Evolutionary conservation across 1,284 basidiomycete species (phyloP).

Genomic region (Ganoderma resinaceum): DNA sequence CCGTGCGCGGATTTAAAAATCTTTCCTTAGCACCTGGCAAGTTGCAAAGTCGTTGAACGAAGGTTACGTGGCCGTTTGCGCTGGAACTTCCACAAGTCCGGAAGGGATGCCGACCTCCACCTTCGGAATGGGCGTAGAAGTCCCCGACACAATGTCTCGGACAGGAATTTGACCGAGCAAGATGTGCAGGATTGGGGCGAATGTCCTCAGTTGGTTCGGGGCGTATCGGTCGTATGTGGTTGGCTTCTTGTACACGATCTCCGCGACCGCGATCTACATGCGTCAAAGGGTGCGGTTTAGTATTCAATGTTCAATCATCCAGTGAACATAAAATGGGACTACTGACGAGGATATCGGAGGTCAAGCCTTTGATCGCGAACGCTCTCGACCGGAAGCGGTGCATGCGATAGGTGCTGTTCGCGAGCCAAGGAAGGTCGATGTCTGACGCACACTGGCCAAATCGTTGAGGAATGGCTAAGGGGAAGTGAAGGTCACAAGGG

Average conservation of each 20-base stretch:
- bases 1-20: too few relatives aligned
- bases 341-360: slow-evolving; percentile 80
- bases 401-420: slow-evolving; percentile 64
- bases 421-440: slow-evolving; percentile 51
- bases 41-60: neutral
- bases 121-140: slow-evolving; percentile 30
- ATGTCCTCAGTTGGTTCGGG: slow-evolving; percentile 44
- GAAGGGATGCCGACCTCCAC: slow-evolving; percentile 30
- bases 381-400: slow-evolving; percentile 80
- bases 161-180: slow-evolving; percentile 27
- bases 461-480: neutral
- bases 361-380: slow-evolving; percentile 84
- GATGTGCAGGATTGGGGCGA: slow-evolving; percentile 35
- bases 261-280: slow-evolving; percentile 62
- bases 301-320: neutral
- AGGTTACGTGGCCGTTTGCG: slow-evolving; percentile 9
- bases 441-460: slow-evolving; percentile 61
- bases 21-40: neutral
- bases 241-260: slow-evolving; percentile 58
- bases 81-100: slow-evolving; percentile 9
- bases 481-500: slow-evolving; percentile 15
- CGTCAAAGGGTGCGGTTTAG: neutral
- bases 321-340: neutral
- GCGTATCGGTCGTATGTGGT: slow-evolving; percentile 61
- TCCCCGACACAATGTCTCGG: slow-evolving; percentile 28